Conservation (phyloP, 2,329 filamentous ascomycete species). For the Epichloe sp. region DNA sequence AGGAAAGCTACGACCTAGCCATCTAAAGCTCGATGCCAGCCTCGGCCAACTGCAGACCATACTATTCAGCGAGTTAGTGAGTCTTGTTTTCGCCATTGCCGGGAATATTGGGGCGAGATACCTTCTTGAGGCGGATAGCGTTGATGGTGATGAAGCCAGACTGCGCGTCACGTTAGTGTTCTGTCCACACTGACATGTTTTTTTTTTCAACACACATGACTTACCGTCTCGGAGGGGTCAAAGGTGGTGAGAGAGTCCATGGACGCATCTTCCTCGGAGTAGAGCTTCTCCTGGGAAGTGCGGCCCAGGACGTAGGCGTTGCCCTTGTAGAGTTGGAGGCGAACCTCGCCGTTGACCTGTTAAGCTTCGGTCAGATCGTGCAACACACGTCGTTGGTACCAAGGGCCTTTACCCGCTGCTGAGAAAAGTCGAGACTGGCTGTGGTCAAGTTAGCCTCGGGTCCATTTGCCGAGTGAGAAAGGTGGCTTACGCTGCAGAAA, state of each 20-base stretch:
- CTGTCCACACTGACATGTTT: background rate
- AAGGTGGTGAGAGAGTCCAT: conserved; percentile 35
- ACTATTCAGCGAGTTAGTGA: background rate
- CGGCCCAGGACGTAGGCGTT: conserved; percentile 28
- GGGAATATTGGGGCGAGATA: background rate
- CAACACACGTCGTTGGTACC: too few species aligned
- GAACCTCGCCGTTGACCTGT: conserved; percentile 22
- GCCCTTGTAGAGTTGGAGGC: conserved; percentile 19
- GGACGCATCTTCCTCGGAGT: conserved; percentile 31
- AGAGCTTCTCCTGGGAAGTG: conserved; percentile 28
- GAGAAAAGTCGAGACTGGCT: conserved; percentile 3
- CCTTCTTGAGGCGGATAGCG: conserved; percentile 45
- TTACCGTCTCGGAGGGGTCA: conserved; percentile 23
- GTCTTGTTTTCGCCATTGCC: background rate
- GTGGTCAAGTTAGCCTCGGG: background rate
- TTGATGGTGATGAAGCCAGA: conserved; percentile 51
- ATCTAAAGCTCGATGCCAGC: background rate
- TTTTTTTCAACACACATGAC: background rate
- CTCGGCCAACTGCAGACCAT: conserved; percentile 2
- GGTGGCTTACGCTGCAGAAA: background rate
- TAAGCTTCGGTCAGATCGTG: background rate
- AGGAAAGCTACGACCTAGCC: too few species aligned
- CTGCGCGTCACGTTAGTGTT: background rate
- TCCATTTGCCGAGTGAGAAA: background rate
- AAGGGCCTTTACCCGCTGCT: background rate